Evolutionary conservation across 106 monocot genomes (phyloP).

Genomic region (Dendrobium huoshanense): DNA sequence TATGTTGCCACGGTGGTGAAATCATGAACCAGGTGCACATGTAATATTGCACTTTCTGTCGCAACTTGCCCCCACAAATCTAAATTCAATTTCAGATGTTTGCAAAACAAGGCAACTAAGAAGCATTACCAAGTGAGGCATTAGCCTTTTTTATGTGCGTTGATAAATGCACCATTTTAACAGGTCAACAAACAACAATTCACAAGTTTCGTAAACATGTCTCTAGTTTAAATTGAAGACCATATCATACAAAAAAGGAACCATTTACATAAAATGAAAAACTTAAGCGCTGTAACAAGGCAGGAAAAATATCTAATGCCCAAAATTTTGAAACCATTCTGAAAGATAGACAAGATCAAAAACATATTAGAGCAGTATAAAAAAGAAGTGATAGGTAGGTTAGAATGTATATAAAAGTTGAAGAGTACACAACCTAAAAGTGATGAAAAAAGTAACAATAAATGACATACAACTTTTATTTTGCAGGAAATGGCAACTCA

Average conservation of each 20-base stretch:
- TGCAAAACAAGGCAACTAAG: neutral
- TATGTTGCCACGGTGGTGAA: neutral
- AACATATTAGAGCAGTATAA: no score
- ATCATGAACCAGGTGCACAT: neutral
- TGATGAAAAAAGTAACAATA: no score
- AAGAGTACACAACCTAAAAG: no score
- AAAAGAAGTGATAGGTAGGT: no score
- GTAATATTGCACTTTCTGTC: neutral
- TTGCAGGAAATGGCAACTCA: no score
- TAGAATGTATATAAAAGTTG: no score
- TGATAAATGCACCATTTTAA: neutral
- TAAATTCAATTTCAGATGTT: neutral
- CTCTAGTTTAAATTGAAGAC: neutral
- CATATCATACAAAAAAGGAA: neutral
- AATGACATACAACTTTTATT: no score
- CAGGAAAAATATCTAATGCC: no score
- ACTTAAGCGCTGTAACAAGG: no score
- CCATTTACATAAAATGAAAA: neutral
- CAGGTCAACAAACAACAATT: neutral
- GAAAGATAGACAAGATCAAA: neutral
- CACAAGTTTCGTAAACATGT: neutral
- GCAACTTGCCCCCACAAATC: neutral
- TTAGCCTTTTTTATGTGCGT: no score
- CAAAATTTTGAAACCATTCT: neutral
- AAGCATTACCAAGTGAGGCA: neutral